A percentile compares a stretch with the other conserved stretches of the same genome.
These are phyloP conservation scores for Hansenula lynferdii DNA, from an alignment of 1,139 yeast genomes.

Conservation along the genomic window DNA sequence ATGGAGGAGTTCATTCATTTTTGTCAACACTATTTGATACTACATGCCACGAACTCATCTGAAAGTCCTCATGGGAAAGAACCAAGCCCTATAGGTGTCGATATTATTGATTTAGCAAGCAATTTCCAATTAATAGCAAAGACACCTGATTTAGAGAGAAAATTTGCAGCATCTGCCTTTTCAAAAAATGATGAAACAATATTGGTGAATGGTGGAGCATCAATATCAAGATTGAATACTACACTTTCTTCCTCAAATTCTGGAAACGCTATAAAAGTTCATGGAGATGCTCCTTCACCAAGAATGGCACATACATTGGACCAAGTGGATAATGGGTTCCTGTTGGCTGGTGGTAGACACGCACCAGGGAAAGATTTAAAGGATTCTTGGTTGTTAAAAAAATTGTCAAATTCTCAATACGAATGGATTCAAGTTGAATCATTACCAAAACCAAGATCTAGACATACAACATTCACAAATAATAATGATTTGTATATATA, in stretches of 20 bases:
- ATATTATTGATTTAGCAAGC: neutral
- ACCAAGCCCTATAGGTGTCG: neutral
- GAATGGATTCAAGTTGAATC: conserved; percentile 35
- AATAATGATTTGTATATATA: conserved; percentile 39
- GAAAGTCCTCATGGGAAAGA: neutral
- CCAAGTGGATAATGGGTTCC: conserved; percentile 24
- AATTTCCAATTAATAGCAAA: conserved; percentile 10
- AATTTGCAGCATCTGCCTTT: conserved; percentile 43
- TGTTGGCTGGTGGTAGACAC: conserved; percentile 67
- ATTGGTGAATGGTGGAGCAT: conserved; percentile 51
- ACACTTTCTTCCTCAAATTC: conserved; percentile 15
- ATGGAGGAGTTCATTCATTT: conserved; percentile 78
- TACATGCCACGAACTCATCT: conserved; percentile 52
- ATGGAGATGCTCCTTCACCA: conserved; percentile 23
- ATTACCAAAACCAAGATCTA: conserved; percentile 42
- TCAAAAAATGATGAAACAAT: conserved; percentile 23
- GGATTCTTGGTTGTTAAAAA: conserved; percentile 35
- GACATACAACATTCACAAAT: conserved; percentile 47
- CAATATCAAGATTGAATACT: conserved; percentile 37
- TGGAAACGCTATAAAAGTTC: conserved; percentile 1
- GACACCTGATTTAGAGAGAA: conserved; percentile 30
- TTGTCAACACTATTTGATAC: conserved; percentile 69
- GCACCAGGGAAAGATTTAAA: conserved; percentile 46
- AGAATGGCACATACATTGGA: conserved; percentile 62
- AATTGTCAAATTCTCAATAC: conserved; percentile 6